Evolutionary conservation across 129 eudicot genomes (phyloP).

Genomic region (Glebionis coronaria): DNA sequence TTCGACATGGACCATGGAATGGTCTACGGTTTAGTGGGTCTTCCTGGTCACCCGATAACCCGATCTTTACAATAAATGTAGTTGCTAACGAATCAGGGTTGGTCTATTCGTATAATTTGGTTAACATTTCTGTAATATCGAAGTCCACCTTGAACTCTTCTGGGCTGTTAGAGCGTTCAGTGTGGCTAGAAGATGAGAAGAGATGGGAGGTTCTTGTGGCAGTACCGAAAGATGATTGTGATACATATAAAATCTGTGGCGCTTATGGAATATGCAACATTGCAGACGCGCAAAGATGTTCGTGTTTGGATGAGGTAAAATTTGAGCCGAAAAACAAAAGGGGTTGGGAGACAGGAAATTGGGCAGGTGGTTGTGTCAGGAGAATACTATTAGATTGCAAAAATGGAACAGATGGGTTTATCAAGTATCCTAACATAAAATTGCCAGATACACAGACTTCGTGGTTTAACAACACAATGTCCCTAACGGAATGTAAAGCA

Average conservation of each 20-base stretch:
- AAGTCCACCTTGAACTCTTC: constrained; percentile 19
- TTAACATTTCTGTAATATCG: not conserved
- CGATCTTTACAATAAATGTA: not conserved
- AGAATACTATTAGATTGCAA: constrained; percentile 27
- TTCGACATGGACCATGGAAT: constrained; percentile 12
- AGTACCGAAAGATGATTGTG: constrained; percentile 20
- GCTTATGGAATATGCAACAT: constrained; percentile 35
- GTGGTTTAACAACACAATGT: constrained; percentile 35
- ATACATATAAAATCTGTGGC: constrained; percentile 41
- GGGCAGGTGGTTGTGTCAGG: constrained; percentile 49
- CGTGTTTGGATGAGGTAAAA: constrained; percentile 30
- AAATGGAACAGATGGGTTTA: constrained; percentile 35
- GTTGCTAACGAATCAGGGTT: constrained; percentile 1
- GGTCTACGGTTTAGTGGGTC: not conserved
- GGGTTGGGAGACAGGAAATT: constrained; percentile 36
- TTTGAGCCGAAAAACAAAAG: constrained; percentile 36
- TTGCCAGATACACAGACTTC: constrained; percentile 37
- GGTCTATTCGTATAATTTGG: not conserved
- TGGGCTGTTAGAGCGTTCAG: constrained; percentile 5
- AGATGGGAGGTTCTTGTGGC: constrained; percentile 16
- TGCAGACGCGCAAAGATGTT: constrained; percentile 25
- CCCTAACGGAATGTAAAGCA: constrained; percentile 33
- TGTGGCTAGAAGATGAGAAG: constrained; percentile 20
- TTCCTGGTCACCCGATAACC: not conserved
- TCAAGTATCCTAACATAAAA: constrained; percentile 24